A percentile compares a stretch with the other conserved stretches of the same genome.
These are phyloP conservation scores for Mortierella sp. DNA, from an alignment of 371 early-diverging fungal genomes.

Conservation along the genomic window DNA sequence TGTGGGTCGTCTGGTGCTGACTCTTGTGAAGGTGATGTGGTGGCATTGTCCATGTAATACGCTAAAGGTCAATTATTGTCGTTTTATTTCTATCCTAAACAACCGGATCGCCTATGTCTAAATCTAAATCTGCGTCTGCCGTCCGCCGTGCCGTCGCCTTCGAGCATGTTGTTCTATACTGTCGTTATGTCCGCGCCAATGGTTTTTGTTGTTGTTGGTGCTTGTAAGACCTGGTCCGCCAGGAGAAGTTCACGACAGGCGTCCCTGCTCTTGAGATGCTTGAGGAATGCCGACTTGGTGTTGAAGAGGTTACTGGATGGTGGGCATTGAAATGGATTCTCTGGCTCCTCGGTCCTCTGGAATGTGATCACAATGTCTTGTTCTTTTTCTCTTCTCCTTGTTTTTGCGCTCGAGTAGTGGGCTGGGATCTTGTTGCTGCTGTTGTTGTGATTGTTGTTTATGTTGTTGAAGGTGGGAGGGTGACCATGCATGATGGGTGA, in stretches of 20 bases:
- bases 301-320: neutral
- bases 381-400: neutral
- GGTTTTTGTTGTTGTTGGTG: conserved; percentile 4
- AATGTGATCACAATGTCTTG: neutral
- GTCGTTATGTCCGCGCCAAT: neutral
- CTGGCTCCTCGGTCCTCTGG: neutral
- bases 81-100: neutral
- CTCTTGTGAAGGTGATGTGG: neutral
- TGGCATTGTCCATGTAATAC: neutral
- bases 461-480: neutral
- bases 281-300: conserved; percentile 8
- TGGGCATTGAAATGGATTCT: neutral
- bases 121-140: too few relatives aligned
- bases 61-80: neutral
- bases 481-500: neutral
- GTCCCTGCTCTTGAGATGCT: neutral
- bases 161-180: neutral
- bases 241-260: conserved; percentile 16
- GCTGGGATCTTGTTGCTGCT: neutral
- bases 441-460: neutral
- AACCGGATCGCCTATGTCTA: neutral
- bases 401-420: neutral
- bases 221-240: conserved; percentile 16
- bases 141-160: neutral
- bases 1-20: neutral